Evolutionary conservation across 1,284 basidiomycete genomes (phyloP).

Genomic region (Fomes fomentarius): DNA sequence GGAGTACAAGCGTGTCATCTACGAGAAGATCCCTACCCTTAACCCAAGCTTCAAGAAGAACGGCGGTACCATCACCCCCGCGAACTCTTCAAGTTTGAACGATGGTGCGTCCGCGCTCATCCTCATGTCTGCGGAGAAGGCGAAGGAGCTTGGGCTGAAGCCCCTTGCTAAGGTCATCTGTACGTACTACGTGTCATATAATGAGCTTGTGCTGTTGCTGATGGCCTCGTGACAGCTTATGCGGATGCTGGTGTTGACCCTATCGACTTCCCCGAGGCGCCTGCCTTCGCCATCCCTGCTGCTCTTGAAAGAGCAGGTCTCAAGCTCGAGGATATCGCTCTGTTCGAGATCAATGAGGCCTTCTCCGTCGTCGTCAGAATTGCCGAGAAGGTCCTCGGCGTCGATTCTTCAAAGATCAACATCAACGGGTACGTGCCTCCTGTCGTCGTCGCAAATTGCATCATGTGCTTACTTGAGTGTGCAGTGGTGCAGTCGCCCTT

Average conservation of each 20-base stretch:
- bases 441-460: background rate
- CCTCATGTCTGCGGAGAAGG: slow-evolving; percentile 89
- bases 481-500: slow-evolving; percentile 88
- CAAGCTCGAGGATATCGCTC: slow-evolving; percentile 82
- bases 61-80: slow-evolving; percentile 90
- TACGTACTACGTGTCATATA: too few species aligned
- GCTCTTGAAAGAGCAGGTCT: slow-evolving; percentile 91
- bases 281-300: slow-evolving; percentile 88
- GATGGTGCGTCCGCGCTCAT: slow-evolving; percentile 98
- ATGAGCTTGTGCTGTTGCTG: too few species aligned
- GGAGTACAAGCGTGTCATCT: slow-evolving; percentile 95
- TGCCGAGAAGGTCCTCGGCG: slow-evolving; percentile 85
- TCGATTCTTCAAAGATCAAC: slow-evolving; percentile 92
- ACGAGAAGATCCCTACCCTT: slow-evolving; percentile 88
- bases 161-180: slow-evolving; percentile 92
- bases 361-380: slow-evolving; percentile 95
- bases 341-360: slow-evolving; percentile 98
- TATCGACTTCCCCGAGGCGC: slow-evolving; percentile 96
- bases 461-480: slow-evolving; percentile 14
- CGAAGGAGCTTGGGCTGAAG: slow-evolving; percentile 85
- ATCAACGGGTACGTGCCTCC: slow-evolving; percentile 72
- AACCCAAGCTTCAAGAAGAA: slow-evolving; percentile 91
- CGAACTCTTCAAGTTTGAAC: slow-evolving; percentile 95
- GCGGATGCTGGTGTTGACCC: slow-evolving; percentile 97
- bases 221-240: slow-evolving; percentile 67